A percentile compares a stretch with the other conserved stretches of the same genome.
Evolutionary conservation across 176 grass and related monocot species (phyloP).

Genomic region (Triticum turgidum): DNA sequence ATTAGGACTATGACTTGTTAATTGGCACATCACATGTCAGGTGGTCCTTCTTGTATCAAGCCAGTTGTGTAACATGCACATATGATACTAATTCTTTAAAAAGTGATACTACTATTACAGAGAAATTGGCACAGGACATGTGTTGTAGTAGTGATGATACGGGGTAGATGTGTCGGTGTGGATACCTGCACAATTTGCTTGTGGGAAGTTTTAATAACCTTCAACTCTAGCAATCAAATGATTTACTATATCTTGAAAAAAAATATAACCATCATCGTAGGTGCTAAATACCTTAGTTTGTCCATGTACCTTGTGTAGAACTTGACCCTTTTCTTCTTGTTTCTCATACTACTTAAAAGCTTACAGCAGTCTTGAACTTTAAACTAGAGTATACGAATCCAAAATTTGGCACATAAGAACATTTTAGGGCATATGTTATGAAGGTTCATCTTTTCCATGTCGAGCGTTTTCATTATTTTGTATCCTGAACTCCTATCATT

Average conservation of each 20-base stretch:
- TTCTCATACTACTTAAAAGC: not conserved
- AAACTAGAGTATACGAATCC: not conserved
- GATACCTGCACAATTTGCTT: slow-evolving; percentile 16
- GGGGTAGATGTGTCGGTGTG: not conserved
- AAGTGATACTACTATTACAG: not conserved
- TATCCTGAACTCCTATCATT: slow-evolving; percentile 14
- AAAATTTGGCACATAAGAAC: slow-evolving; percentile 1
- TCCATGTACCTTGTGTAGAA: not conserved
- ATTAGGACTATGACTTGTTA: not conserved
- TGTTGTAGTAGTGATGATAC: not conserved
- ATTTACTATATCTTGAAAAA: slow-evolving; percentile 16
- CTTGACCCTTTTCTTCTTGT: not conserved
- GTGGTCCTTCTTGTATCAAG: not conserved
- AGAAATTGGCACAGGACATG: not conserved
- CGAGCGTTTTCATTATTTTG: not conserved
- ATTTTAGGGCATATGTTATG: not conserved
- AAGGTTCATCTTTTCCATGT: slow-evolving; percentile 21
- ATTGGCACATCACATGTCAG: not conserved
- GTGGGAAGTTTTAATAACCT: not conserved
- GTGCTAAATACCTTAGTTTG: not conserved
- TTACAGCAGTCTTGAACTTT: not conserved
- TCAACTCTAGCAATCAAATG: slow-evolving; percentile 18
- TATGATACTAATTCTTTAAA: not conserved
- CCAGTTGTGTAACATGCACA: not conserved
- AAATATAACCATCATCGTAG: slow-evolving; percentile 1